Evolutionary conservation across 148 eudicot genomes (phyloP).

Genomic region (Fallopia convolvulus): DNA sequence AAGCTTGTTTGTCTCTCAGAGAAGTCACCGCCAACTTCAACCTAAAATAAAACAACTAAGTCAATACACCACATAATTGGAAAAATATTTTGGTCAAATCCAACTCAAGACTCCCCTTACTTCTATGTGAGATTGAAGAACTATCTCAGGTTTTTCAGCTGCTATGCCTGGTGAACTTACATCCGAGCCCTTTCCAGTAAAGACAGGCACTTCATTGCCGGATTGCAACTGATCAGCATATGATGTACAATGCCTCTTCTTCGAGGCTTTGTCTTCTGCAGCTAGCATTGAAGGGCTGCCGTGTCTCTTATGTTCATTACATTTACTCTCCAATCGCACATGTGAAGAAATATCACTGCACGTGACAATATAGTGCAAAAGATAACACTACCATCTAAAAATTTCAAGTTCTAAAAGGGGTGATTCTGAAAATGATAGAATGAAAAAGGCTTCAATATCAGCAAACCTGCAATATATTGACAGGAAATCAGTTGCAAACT

Average conservation of each 20-base stretch:
- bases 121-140: constrained; percentile 22
- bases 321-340: constrained; percentile 25
- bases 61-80: background rate
- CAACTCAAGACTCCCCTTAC: constrained; percentile 23
- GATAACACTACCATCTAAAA: background rate
- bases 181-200: constrained; percentile 17
- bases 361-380: background rate
- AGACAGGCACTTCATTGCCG: constrained; percentile 20
- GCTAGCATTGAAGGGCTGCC: constrained; percentile 42
- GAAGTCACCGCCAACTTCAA: constrained; percentile 20
- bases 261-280: constrained; percentile 40
- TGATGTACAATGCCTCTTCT: constrained; percentile 41
- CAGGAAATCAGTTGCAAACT: constrained; percentile 55
- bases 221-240: constrained; percentile 20
- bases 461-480: constrained; percentile 62
- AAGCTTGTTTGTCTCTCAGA: constrained; percentile 34
- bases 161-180: constrained; percentile 15
- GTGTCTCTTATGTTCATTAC: constrained; percentile 45
- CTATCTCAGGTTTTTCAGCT: constrained; percentile 23
- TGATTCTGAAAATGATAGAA: background rate
- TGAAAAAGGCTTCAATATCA: constrained; percentile 4
- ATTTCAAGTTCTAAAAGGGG: background rate
- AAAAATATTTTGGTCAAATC: background rate
- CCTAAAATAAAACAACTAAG: constrained; percentile 23
- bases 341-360: constrained; percentile 37